Evolutionary conservation across 371 early-diverging fungal genomes (phyloP), one percentile per base, ranked within the genome.

Genomic region (Zancudomyces culisetae): DNA sequence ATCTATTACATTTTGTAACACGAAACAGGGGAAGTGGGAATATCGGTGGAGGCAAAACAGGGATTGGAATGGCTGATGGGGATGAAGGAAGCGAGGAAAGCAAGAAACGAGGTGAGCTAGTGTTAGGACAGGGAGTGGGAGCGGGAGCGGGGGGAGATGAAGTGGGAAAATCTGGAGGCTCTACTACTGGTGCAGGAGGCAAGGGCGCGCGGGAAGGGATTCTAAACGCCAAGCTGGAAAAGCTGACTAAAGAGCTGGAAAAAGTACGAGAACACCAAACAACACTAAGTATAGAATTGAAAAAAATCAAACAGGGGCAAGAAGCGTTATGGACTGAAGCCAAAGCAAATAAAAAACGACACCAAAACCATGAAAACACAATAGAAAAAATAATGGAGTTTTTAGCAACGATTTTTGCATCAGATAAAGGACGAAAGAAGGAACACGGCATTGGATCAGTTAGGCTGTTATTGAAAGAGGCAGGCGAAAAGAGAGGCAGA

Each of bases 291-390:
- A 60, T 76, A 2, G 90, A 92, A 45, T 59, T 94, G 35, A 87
- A 84, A 63, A 77, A 71, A 29, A 78, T 95, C 24, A 90, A 95
- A 55, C 70, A 75, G 13, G 90, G 91, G 52, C 87, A 89, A 59
- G 83, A 85, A 57, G 57, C 78, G 20, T 64, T 95, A n/a, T 94
- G 93, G 95, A 77, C 75, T 47, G 90, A 92, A 56, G 79, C 83
- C 0, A 47, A 80, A 3, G 66, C 73, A 1, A 70, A 85, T 3
- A 74, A 85, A 19, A 83, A 87, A 41, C 68, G 84, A 19, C 79
- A 87, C 62, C 75, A 79, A 45, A 66, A 80, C 50, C 94, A 94
- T 56, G 90, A 94, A 60, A 82, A 80, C 12, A 88, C 85, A 0
- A 90, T 95, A 28, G 87, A 93, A 66, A 92, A 88, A 61, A 86